Conservation (phyloP, 2,329 filamentous ascomycete species). For the Aspergillus terreus region DNA sequence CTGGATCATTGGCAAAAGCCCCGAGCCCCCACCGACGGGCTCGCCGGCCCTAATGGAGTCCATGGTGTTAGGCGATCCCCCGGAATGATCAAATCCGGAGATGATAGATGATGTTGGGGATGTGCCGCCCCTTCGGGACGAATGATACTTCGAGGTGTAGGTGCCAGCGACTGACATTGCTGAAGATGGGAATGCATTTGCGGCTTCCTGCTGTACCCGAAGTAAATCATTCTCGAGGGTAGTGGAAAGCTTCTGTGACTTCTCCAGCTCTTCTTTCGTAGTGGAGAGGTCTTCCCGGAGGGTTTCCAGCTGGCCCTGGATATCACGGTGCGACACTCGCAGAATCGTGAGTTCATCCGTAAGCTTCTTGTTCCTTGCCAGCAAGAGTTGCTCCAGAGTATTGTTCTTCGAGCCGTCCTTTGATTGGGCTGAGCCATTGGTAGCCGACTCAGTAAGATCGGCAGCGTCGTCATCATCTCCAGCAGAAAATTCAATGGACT, state of each 20-base stretch:
- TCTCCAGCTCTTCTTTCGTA: slow-evolving; percentile 82
- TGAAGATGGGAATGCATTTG: slow-evolving; percentile 75
- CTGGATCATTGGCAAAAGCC: slow-evolving; percentile 96
- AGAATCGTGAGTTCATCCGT: slow-evolving; percentile 89
- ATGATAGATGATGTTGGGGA: slow-evolving; percentile 98
- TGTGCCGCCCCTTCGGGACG: slow-evolving; percentile 64
- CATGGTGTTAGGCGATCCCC: slow-evolving; percentile 47
- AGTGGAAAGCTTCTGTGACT: slow-evolving; percentile 75
- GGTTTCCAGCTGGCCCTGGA: slow-evolving; percentile 73
- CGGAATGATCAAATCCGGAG: slow-evolving; percentile 81
- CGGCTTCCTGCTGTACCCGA: slow-evolving; percentile 77
- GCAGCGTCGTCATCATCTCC: slow-evolving; percentile 68
- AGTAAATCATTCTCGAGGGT: slow-evolving; percentile 91
- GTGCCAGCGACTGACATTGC: slow-evolving; percentile 92
- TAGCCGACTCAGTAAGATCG: slow-evolving; percentile 36
- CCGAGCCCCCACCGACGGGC: slow-evolving; percentile 70
- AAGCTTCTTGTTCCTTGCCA: slow-evolving; percentile 94
- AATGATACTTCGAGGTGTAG: slow-evolving; percentile 74
- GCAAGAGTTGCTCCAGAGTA: slow-evolving; percentile 81
- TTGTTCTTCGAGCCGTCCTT: slow-evolving; percentile 57
- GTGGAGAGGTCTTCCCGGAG: slow-evolving; percentile 79
- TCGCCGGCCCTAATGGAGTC: slow-evolving; percentile 63
- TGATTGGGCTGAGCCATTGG: slow-evolving; percentile 45
- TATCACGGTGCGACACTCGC: slow-evolving; percentile 87
- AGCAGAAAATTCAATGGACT: slow-evolving; percentile 92